Base-by-base conservation (phyloP, 202 grass and related monocot genomes). In the Panicum hallii region DNA sequence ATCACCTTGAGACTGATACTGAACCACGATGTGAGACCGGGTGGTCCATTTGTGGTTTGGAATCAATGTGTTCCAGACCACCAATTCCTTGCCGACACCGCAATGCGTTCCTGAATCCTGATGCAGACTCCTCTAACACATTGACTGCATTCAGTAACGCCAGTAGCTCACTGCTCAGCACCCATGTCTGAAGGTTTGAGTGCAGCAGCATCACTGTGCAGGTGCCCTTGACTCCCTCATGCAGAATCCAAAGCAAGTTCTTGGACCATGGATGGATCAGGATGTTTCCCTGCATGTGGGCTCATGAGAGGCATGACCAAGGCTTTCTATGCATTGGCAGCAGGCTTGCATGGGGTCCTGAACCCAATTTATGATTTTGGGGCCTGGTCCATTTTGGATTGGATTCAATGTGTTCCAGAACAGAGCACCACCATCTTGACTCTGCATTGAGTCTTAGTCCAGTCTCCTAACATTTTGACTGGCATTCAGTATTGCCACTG, bases 101-200 rank as follows among this genome's bases (percentile, higher is more conserved):
- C 82, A 62, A 45, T 63, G 32, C 53, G 61, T 76, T n/a, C 26
- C 26, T 26, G 26, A 26, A 26, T 53, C 75, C 53, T 77, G 22
- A 63, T 57, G 45, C 16, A 23, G 57, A 50, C 36, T 67, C 77
- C 67, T 52, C 49, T 78, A 90, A 85, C 57, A 50, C 82, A 17
- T 82, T 82, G 72, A 89, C 65, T 77, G 54, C 78, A 85, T 89
- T 86, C 56, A 72, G 57, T 64, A 20, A 1, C 43, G 8, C 32
- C 70, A 55, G 19, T 43, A 11, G 40, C 38, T 43, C 50, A 23
- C 64, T 82, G 70, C 74, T 32, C 78, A 47, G 43, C 55, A 11
- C 34, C 70, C 77, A 40, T 16, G 26, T 81, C 49, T 57, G 19
- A 57, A 81, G 61, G 85, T 57, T 60, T 26, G 11, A 58, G 17